Evolutionary conservation across 257 asterid species (phyloP), one percentile per base, ranked within the genome.

Genomic region (Przewalskia tangutica): DNA sequence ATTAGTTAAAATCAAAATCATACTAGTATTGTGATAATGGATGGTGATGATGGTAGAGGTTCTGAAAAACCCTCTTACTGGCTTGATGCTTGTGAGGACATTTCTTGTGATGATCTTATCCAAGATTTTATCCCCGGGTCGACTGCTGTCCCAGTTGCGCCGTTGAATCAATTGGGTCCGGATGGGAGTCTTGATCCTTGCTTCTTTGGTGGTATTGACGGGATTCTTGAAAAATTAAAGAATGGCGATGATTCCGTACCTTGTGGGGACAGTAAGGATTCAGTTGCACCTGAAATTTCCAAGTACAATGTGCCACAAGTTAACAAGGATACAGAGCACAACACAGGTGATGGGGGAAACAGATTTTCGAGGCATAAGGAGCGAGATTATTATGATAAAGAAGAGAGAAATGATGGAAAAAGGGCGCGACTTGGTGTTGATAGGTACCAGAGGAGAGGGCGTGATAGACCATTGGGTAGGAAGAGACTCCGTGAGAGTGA

Each of bases 11-110:
- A 27, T 27, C 32, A 27, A 75, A 84, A 20, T 82, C 8, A 5
- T 64, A 42, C 17, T 81, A 8, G 20, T 11, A 59, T 34, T 64
- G 54, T 42, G 58, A 94, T 94, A 63, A 94, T 95, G 99, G 97
- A 89, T 48, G 95, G 83, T 83, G 90, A 86, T 83, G 84, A 84
- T 85, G 88, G 77, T 90, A 77, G 87, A 73, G 89, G 51, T 75
- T 81, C 65, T 67, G 89, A 81, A 44, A 92, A 88, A 76, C 86
- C 94, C 50, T 94, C 97, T 20, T 95, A 91, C 84, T 95, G 99
- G 99, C 82, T 95, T 20, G 98, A 95, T 84, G 95, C 97, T 7
- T 90, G 94, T 20, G 99, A 94, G 91, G 99, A 95, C 71, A 89
- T 90, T 3, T 90, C 91, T 0, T 88, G 94, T 81, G 93, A 90